These are phyloP conservation scores for Mycena pura DNA, from an alignment of 768 basidiomycete species.

Conservation along the genomic window DNA sequence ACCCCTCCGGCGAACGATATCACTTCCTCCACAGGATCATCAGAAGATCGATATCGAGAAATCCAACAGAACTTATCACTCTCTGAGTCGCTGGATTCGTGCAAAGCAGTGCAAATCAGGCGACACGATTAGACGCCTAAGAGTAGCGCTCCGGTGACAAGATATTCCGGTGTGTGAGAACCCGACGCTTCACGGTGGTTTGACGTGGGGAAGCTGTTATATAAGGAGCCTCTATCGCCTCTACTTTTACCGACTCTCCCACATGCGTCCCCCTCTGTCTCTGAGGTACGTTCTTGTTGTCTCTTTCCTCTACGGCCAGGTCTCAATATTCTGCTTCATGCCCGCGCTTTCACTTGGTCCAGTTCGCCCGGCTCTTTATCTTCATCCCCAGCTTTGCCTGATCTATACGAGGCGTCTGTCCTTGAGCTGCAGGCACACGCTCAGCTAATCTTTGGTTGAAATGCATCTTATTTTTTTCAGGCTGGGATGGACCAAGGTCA, in stretches of 20 bases:
- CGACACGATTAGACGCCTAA: neutral
- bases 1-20: neutral
- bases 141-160: neutral
- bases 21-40: neutral
- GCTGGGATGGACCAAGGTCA: neutral
- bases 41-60: neutral
- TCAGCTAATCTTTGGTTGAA: neutral
- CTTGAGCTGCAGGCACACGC: neutral
- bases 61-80: neutral
- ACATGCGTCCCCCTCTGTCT: neutral
- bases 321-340: neutral
- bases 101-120: neutral
- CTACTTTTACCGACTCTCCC: neutral
- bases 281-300: neutral
- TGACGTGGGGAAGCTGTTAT: neutral
- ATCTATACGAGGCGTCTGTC: neutral
- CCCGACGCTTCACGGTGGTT: neutral
- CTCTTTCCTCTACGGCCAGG: neutral
- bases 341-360: neutral
- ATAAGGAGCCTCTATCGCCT: neutral
- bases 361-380: neutral
- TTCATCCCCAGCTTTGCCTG: neutral
- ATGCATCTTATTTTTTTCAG: neutral
- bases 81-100: neutral
- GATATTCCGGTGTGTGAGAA: neutral